phyloP scores from a whole-genome alignment of 306 rosid genomes.

The Pterocarpus macrocarpus region DNA sequence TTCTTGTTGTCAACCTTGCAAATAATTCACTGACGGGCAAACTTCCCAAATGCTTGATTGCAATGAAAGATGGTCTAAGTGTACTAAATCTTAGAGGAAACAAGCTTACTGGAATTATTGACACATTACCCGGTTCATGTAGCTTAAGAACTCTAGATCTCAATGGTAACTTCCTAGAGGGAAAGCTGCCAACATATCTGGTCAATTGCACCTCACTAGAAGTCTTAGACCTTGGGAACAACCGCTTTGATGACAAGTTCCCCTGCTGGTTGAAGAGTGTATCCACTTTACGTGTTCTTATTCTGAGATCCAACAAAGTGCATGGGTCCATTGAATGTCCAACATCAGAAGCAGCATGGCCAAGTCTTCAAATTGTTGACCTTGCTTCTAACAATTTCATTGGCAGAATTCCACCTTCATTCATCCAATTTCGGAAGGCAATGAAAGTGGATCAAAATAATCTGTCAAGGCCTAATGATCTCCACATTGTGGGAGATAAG shows the following conservation, averaged over 20 bases:
- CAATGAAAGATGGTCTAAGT: neutral
- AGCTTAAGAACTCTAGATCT: slow-evolving; percentile 5
- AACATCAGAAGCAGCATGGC: slow-evolving; percentile 16
- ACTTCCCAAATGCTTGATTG: slow-evolving; percentile 15
- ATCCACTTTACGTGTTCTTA: slow-evolving; percentile 15
- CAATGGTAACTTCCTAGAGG: neutral
- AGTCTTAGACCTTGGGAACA: slow-evolving; percentile 6
- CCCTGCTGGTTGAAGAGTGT: slow-evolving; percentile 16
- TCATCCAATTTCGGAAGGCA: slow-evolving; percentile 25
- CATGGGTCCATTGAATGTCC: neutral
- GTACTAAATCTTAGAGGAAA: slow-evolving; percentile 2
- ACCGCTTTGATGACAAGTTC: neutral
- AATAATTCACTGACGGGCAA: neutral
- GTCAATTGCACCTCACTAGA: neutral
- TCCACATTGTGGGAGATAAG: neutral
- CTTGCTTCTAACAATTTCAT: slow-evolving; percentile 38
- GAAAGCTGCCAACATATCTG: neutral
- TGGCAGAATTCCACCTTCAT: neutral
- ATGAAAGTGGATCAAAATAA: neutral
- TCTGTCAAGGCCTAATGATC: neutral
- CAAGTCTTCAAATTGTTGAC: slow-evolving; percentile 1
- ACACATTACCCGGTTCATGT: neutral
- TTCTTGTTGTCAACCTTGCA: neutral
- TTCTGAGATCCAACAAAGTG: neutral
- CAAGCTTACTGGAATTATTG: neutral